These are phyloP conservation scores for Coix lacrymajobi DNA, from an alignment of 176 grass and related monocot species.

Conservation along the genomic window DNA sequence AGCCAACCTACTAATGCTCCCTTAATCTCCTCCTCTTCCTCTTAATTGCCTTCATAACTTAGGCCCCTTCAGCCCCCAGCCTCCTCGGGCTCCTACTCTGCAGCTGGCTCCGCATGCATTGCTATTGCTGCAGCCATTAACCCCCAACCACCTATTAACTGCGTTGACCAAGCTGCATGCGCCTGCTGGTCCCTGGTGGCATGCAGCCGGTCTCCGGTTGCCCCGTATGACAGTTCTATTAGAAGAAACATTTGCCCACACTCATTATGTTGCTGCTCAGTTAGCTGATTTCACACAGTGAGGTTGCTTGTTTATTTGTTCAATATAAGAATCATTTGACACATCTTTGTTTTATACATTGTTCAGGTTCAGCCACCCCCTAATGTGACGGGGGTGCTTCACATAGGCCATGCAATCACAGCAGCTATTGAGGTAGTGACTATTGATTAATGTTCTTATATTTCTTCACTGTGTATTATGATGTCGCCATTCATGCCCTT, in stretches of 20 bases:
- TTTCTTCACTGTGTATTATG: not conserved
- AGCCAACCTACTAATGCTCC: no score
- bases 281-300: not conserved
- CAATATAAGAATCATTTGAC: not conserved
- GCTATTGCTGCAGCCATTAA: no score
- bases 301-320: not conserved
- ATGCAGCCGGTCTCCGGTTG: no score
- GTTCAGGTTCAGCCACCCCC: constrained; percentile 64
- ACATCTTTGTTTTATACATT: not conserved
- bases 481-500: not conserved
- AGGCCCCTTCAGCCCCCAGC: no score
- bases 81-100: no score
- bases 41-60: no score
- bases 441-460: not conserved
- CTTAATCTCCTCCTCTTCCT: no score
- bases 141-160: no score
- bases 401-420: constrained; percentile 78
- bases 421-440: constrained; percentile 63
- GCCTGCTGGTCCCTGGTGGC: no score
- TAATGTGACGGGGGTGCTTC: constrained; percentile 77
- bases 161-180: no score
- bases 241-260: not conserved
- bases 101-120: no score
- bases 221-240: no score
- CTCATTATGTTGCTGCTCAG: not conserved